Evolutionary conservation across 352 stramenopile genomes (phyloP), one percentile per base, ranked within the genome.

Genomic region (Phytophthora crassamura): DNA sequence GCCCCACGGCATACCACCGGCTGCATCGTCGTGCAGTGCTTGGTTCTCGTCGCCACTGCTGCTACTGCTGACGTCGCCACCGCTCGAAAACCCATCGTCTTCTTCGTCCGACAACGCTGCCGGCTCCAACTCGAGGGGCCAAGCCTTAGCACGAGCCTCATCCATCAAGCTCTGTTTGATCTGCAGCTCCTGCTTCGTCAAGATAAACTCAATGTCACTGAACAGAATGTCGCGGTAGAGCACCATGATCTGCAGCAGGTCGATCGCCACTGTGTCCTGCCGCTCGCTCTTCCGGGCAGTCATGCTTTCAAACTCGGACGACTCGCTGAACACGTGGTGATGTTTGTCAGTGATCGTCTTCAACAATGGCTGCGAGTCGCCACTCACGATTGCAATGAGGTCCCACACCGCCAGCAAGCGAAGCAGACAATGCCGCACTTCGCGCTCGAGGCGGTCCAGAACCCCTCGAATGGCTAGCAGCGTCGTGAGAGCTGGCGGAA

Each of bases 161-260:
- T 65, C 50, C 12, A 63, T 11, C n/a, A 77, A n/a, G 15, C 20
- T 51, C 1, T 59, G 28, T 18, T 56, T 74, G 25, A 80, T 59
- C 30, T 82, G 74, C 34, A 86, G 60, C 36, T 86, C 77, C 57
- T 86, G 77, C 34, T 77, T 83, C 32, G 69, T 75, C 38, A 83
- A n/a, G 18, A 86, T 72, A 48, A 80, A 86, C 77, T 92, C 84
- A 34, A 92, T 69, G 34, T 90, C 84, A 50, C 72, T 85, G 57
- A 90, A 92, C 36, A 90, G 75, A 12, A 90, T 68, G 43, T 90
- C 84, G 14, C 82, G 75, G 35, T 90, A 88, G 14, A 88, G 73
- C 15, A 78, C 74, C 67, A 92, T 77, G 14, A 90, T 61, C 28
- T 80, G 64, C 46, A 92, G 57, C 8, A 90, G 45, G 5, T 85